Conservation (phyloP, 371 early-diverging fungal species). For the Mucor sp. region DNA sequence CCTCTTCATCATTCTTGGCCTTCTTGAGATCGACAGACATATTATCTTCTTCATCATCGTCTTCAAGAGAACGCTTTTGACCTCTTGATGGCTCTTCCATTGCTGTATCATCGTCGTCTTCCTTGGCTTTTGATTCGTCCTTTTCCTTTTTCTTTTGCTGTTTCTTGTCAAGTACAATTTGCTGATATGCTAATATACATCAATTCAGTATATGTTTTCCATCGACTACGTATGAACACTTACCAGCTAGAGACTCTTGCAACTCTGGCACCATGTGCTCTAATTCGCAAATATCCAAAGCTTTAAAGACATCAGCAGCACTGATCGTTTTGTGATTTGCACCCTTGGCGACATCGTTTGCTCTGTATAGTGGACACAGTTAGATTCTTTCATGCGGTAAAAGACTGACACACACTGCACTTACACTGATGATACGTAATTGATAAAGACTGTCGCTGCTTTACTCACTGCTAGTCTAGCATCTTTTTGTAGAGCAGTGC, state of each 20-base stretch:
- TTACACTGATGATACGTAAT: constrained; percentile 63
- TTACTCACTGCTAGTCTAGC: constrained; percentile 63
- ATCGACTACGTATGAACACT: neutral
- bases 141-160: constrained; percentile 30
- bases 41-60: constrained; percentile 19
- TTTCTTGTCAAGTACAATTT: constrained; percentile 33
- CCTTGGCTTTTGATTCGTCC: constrained; percentile 18
- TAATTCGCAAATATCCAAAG: constrained; percentile 57
- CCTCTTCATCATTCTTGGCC: neutral
- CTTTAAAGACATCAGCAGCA: constrained; percentile 56
- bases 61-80: constrained; percentile 33
- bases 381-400: no score
- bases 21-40: constrained; percentile 9
- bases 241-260: constrained; percentile 33
- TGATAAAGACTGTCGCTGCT: constrained; percentile 66
- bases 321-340: constrained; percentile 55
- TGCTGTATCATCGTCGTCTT: constrained; percentile 9
- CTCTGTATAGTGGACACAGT: constrained; percentile 26
- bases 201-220: neutral
- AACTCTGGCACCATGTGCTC: constrained; percentile 52
- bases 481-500: constrained; percentile 62
- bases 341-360: constrained; percentile 55
- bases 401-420: neutral
- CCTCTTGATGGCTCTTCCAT: constrained; percentile 19
- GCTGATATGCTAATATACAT: constrained; percentile 24